Evolutionary conservation across 1,284 basidiomycete species (phyloP).

Genomic region (Phylloporus sp.): DNA sequence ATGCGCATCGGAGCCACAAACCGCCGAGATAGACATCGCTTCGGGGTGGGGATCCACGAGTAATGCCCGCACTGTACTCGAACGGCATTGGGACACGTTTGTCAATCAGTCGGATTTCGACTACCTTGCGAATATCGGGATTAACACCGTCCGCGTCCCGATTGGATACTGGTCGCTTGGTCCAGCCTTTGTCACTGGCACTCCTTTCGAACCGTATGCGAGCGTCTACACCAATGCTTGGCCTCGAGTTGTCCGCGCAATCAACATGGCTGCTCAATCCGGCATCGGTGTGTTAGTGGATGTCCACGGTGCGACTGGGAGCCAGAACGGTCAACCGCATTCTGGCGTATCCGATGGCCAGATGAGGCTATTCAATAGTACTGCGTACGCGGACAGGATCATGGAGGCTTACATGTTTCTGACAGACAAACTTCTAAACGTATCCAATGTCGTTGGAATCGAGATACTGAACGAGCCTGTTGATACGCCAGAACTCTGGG

Average conservation of each 20-base stretch:
- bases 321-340: constrained; percentile 60
- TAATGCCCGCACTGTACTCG: constrained; percentile 59
- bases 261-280: constrained; percentile 67
- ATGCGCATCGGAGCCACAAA: constrained; percentile 58
- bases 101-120: constrained; percentile 68
- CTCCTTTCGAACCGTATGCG: constrained; percentile 60
- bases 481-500: constrained; percentile 47
- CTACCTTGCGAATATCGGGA: constrained; percentile 63
- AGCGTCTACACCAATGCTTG: constrained; percentile 70
- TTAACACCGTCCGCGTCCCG: constrained; percentile 76
- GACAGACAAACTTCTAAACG: constrained; percentile 55
- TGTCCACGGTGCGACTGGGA: constrained; percentile 58
- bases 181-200: constrained; percentile 43
- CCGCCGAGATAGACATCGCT: constrained; percentile 59
- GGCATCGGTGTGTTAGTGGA: constrained; percentile 27
- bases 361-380: constrained; percentile 56
- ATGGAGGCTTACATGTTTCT: constrained; percentile 62
- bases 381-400: constrained; percentile 60
- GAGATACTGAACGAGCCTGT: constrained; percentile 78
- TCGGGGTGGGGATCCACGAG: constrained; percentile 48
- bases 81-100: constrained; percentile 82
- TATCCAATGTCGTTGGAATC: constrained; percentile 79
- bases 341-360: constrained; percentile 73
- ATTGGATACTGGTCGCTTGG: constrained; percentile 73
- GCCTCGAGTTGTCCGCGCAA: constrained; percentile 60